These are phyloP conservation scores for Pachysandra terminalis DNA, from an alignment of 164 flowering plant genomes.

Conservation along the genomic window DNA sequence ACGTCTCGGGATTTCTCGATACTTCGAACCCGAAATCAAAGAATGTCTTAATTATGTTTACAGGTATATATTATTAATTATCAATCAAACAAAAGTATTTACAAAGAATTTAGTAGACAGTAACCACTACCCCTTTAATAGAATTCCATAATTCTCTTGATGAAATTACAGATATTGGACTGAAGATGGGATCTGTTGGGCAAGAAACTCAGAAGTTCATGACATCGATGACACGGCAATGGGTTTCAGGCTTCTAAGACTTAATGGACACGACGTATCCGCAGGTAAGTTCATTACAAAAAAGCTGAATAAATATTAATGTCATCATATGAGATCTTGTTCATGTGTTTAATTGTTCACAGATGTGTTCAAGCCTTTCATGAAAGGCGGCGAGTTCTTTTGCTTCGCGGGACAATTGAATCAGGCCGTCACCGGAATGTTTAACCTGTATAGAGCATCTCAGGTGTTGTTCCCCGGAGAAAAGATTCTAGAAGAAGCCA, in stretches of 20 bases:
- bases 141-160: not conserved
- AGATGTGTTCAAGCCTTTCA: constrained; percentile 70
- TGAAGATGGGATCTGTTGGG: constrained; percentile 82
- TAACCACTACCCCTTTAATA: not conserved
- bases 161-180: constrained; percentile 58
- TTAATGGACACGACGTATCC: constrained; percentile 75
- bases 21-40: constrained; percentile 45
- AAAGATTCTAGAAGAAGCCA: constrained; percentile 61
- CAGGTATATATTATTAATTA: constrained; percentile 37
- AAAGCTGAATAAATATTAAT: not conserved
- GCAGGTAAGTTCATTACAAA: constrained; percentile 39
- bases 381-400: constrained; percentile 68
- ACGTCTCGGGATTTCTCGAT: constrained; percentile 72
- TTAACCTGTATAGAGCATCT: constrained; percentile 71
- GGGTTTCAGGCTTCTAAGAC: constrained; percentile 78
- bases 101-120: too few species aligned
- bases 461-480: constrained; percentile 72
- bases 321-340: too few species aligned
- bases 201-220: constrained; percentile 55
- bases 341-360: not conserved
- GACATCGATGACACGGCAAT: constrained; percentile 93
- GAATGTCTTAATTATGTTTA: constrained; percentile 49
- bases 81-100: too few species aligned
- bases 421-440: constrained; percentile 82
- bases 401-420: constrained; percentile 77